A percentile compares a stretch with the other conserved stretches of the same genome.
phyloP scores from a whole-genome alignment of 1,284 basidiomycete species.

The Coniophora puteana region DNA sequence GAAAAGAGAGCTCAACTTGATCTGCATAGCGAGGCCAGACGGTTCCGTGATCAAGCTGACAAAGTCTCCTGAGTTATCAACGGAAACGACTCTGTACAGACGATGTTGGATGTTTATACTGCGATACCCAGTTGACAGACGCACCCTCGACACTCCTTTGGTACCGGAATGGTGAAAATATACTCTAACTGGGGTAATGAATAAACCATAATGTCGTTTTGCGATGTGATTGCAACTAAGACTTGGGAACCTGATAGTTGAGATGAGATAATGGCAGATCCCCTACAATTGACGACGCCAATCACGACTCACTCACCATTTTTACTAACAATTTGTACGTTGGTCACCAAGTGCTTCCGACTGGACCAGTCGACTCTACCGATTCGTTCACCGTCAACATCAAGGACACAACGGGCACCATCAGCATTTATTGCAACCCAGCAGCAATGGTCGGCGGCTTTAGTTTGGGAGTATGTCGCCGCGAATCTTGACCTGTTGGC shows the following conservation, averaged over 20 bases:
- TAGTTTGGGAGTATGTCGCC: conserved; percentile 21
- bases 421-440: conserved; percentile 16
- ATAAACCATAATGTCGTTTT: conserved; percentile 55
- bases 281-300: background rate
- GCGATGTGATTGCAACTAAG: conserved; percentile 61
- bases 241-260: conserved; percentile 50
- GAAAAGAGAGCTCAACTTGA: conserved; percentile 59
- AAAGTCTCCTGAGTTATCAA: conserved; percentile 59
- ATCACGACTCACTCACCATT: conserved; percentile 35
- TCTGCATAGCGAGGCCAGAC: conserved; percentile 31
- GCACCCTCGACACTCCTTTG: conserved; percentile 39
- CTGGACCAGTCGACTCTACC: conserved; percentile 55
- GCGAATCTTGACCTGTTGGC: conserved; percentile 45
- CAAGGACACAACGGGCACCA: conserved; percentile 38
- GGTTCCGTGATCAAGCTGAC: conserved; percentile 35
- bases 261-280: conserved; percentile 1
- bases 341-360: conserved; percentile 45
- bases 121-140: conserved; percentile 13
- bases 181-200: conserved; percentile 65
- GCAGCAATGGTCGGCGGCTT: conserved; percentile 2
- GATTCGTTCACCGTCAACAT: conserved; percentile 59
- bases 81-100: conserved; percentile 37
- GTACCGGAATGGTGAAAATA: conserved; percentile 47
- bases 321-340: conserved; percentile 50
- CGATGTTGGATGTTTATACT: conserved; percentile 1